phyloP scores from a whole-genome alignment of 78 protist genomes.

The Mastigamoeba balamuthi region DNA sequence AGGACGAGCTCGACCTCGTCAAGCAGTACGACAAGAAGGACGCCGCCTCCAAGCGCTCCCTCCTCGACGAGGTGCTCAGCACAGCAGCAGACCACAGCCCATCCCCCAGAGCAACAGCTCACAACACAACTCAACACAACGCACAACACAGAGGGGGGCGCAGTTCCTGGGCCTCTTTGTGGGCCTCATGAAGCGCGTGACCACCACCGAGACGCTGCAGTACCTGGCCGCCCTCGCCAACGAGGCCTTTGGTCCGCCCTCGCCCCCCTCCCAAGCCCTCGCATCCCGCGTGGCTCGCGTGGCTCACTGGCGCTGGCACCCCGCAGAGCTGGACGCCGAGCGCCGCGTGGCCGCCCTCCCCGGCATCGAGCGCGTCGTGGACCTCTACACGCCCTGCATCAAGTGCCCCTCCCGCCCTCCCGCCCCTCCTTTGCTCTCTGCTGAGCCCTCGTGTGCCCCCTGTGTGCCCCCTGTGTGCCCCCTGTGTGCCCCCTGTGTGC shows the following conservation, averaged over 20 bases:
- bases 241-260: conserved; percentile 29
- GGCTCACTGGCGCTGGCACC: conserved; percentile 31
- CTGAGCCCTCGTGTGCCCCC: too few species aligned
- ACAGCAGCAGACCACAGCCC: too few species aligned
- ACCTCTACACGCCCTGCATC: too few species aligned
- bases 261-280: neutral
- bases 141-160: conserved; percentile 9
- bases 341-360: conserved; percentile 21
- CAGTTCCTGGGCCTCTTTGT: conserved; percentile 27
- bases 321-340: conserved; percentile 3
- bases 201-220: conserved; percentile 34
- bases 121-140: too few species aligned
- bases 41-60: neutral
- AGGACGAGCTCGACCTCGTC: neutral
- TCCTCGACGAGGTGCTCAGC: too few species aligned
- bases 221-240: conserved; percentile 25
- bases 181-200: conserved; percentile 12
- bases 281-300: neutral
- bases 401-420: too few species aligned
- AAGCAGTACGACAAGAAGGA: neutral
- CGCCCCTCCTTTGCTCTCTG: too few species aligned
- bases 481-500: too few species aligned
- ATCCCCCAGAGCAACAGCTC: too few species aligned
- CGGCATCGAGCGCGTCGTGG: neutral
- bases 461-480: too few species aligned